Base-by-base conservation (phyloP, 495 filamentous ascomycete genomes). In the Podospora anserina region DNA sequence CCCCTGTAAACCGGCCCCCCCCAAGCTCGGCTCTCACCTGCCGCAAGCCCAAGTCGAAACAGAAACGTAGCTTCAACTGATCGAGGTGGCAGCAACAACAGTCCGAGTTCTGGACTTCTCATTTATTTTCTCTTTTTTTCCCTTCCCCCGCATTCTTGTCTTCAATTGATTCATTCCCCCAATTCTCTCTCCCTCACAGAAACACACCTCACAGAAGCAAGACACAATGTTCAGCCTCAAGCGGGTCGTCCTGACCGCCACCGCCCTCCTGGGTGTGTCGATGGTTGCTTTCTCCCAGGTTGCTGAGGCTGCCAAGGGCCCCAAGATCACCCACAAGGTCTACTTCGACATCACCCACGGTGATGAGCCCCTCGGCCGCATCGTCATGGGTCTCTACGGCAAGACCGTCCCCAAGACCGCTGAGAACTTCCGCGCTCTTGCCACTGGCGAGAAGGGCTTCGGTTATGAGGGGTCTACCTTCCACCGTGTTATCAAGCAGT, bases 401-500 rank as follows among this genome's bases (percentile, higher is more conserved):
- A 96, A 96, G 88, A 98, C 95, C 56, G 92, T 96, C n/a, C 95
- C 95, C 68, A 90, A 92, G 89, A 99, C 95, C 23, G 88, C 89
- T 64, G 96, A 99, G 86, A 99, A 99, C 87, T 99, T 99, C 89
- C 91, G 93, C 74, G 94, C 92, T 80, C 86, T 99, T 70, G 92
- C 94, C 73, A 98, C 95, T 68, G 95, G 95, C 70, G 93, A 99
- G 88, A 92, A 97, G 82, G 95, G 92, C 75, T 97, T 91, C 77
- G 95, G 95, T 66, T 99, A 97, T 79, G 88, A 97, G 80, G 94
- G 92, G 44, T 97, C 93, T 26, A 88, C 82, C 78, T 99, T 99
- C 90, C 95, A 99, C 88, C 92, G 95, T 82, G 96, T 99, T 76
- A 99, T 99, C 85, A 93, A 94, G 85, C 75, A 90, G 66, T 99